Evolutionary conservation across 1,284 basidiomycete genomes (phyloP), one percentile per base, ranked within the genome.

Genomic region (Caloboletus firmus): DNA sequence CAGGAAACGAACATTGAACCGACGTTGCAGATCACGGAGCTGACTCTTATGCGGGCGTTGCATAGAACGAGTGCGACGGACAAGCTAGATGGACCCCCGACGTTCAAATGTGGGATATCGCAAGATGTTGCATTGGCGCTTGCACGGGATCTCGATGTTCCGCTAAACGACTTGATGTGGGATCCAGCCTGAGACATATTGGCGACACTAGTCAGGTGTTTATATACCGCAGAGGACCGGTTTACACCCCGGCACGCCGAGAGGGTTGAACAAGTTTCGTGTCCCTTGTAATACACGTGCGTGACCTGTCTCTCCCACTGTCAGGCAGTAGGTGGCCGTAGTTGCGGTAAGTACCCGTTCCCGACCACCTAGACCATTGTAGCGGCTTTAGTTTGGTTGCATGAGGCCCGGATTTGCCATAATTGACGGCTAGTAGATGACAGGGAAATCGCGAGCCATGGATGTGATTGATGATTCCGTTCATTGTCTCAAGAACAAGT

Each of bases 41-140:
- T 95, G 1, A 80, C 86, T 3, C 75, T 79, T 8, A 82, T 85
- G 72, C 81, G 85, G 1, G 76, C 91, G 8, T 68, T 95, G 22
- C 78, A 85, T 51, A 81, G 89, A 17, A 84, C 82, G 2, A 84
- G 87, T 4, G 78, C 81, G 0, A 56, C 76, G 3, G 91, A 93
- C 49, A 84, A 80, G 59, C 69, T 93, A 17, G 86, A 90, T 49
- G 83, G 82, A 1, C 79, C 83, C 0, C 80, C 84, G 13, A 83
- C 79, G 71, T 85, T 90, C 64, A 90, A 89, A 61, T 90, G 87
- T 65, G 88, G 85, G 12, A 77, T 92, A 24, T 83, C 84, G 17
- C 86, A 88, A 55, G 85, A 90, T 15, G 73, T 79, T 7, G 82
- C 82, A 1, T 72, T 85, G 51, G 68, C 66, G 6, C 66, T 93